Conservation (phyloP, 768 basidiomycete species). For the Tulasnella sp. region DNA sequence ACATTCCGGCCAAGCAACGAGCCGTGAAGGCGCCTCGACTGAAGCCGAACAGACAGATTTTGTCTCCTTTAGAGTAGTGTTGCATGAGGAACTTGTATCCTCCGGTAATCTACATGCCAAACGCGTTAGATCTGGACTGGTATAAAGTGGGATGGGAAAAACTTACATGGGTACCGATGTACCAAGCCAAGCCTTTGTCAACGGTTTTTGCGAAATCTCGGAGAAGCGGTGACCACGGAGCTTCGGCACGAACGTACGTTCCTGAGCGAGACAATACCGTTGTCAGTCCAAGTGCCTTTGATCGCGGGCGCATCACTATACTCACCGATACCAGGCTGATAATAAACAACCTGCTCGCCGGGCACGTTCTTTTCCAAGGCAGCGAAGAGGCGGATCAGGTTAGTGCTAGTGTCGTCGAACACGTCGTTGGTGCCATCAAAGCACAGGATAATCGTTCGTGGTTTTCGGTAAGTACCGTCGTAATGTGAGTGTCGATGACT, state of each 20-base stretch:
- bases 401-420: conserved; percentile 47
- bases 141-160: conserved; percentile 42
- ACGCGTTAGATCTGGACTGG: neutral
- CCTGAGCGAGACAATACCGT: conserved; percentile 43
- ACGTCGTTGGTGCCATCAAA: conserved; percentile 58
- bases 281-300: conserved; percentile 46
- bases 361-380: conserved; percentile 58
- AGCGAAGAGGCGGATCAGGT: conserved; percentile 65
- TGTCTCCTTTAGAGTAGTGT: conserved; percentile 32
- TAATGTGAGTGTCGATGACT: neutral
- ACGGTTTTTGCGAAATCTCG: conserved; percentile 55
- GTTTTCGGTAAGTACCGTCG: neutral
- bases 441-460: conserved; percentile 55
- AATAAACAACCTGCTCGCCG: conserved; percentile 59
- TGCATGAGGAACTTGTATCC: conserved; percentile 27
- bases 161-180: conserved; percentile 55
- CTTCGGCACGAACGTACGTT: conserved; percentile 60
- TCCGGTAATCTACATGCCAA: conserved; percentile 33
- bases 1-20: conserved; percentile 34
- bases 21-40: conserved; percentile 36
- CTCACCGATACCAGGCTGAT: conserved; percentile 43
- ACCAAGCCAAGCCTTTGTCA: conserved; percentile 74
- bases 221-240: conserved; percentile 49
- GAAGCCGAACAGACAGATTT: conserved; percentile 40
- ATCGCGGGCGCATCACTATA: neutral